These are phyloP conservation scores for Penicillium steckii DNA, from an alignment of 495 filamentous ascomycete species.

Conservation along the genomic window DNA sequence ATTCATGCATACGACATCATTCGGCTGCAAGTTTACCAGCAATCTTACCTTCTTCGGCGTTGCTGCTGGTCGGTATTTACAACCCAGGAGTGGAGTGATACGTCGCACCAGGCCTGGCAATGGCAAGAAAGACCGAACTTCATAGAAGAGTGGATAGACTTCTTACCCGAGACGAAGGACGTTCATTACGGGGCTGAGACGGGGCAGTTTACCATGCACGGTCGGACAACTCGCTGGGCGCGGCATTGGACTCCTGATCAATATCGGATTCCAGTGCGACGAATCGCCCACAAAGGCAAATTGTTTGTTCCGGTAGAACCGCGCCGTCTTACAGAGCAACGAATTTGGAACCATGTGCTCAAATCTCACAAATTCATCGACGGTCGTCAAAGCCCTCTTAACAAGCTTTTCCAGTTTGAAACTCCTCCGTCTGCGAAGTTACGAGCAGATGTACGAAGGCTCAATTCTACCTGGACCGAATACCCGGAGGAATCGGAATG, in stretches of 20 bases:
- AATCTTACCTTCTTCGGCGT: conserved; percentile 20
- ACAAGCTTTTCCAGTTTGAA: conserved; percentile 24
- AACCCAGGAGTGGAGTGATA: conserved; percentile 19
- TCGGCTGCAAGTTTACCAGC: conserved; percentile 33
- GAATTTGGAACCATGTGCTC: conserved; percentile 11
- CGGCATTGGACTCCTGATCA: background rate
- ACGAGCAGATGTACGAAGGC: background rate
- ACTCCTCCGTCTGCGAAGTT: background rate
- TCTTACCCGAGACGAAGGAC: conserved; percentile 37
- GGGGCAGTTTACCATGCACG: conserved; percentile 10
- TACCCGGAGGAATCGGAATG: conserved; percentile 16
- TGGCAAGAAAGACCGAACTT: conserved; percentile 38
- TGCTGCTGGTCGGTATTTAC: conserved; percentile 3
- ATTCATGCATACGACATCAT: conserved; percentile 38
- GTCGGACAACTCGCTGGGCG: conserved; percentile 1
- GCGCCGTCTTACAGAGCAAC: conserved; percentile 1
- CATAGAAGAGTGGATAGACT: conserved; percentile 49
- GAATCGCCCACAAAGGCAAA: conserved; percentile 1
- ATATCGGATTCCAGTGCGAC: conserved; percentile 2
- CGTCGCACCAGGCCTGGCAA: conserved; percentile 23
- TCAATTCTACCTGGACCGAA: conserved; percentile 10
- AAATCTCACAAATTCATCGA: conserved; percentile 13
- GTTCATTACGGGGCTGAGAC: conserved; percentile 10
- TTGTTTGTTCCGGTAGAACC: conserved; percentile 1
- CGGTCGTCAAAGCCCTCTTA: conserved; percentile 15